Conservation (phyloP, 164 flowering plant genomes). For the Stephania japonica region DNA sequence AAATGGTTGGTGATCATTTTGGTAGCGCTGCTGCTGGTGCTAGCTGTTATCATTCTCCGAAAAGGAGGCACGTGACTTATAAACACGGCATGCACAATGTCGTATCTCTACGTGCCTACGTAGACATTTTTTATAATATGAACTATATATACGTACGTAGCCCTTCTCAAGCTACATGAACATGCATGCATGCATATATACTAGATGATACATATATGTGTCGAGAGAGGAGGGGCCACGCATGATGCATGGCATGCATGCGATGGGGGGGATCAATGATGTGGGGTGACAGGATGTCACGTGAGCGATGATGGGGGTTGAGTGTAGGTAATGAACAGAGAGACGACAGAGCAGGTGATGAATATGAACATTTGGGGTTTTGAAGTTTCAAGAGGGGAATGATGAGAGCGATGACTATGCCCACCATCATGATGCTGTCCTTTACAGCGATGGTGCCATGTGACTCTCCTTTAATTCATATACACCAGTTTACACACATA, state of each 20-base stretch:
- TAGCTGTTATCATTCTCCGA: constrained; percentile 1
- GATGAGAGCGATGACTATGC: constrained; percentile 18
- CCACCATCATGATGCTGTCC: constrained; percentile 10
- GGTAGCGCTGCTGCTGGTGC: neutral
- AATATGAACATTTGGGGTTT: neutral
- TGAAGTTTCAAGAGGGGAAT: constrained; percentile 12
- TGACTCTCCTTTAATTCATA: constrained; percentile 9
- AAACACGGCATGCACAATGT: no score
- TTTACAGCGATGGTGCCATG: constrained; percentile 12
- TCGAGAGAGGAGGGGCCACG: neutral
- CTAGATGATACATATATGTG: no score
- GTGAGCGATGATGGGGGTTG: constrained; percentile 9
- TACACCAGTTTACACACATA: neutral
- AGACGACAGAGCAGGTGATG: neutral
- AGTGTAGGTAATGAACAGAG: neutral
- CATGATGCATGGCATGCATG: neutral
- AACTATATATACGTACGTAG: neutral
- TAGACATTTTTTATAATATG: no score
- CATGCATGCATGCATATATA: no score
- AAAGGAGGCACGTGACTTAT: neutral
- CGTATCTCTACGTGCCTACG: no score
- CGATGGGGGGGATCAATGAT: neutral
- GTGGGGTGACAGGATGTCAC: constrained; percentile 7
- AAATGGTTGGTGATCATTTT: neutral
- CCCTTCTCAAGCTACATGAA: no score